Conservation (phyloP, 371 early-diverging fungal species). For the Mucor racemosus region DNA sequence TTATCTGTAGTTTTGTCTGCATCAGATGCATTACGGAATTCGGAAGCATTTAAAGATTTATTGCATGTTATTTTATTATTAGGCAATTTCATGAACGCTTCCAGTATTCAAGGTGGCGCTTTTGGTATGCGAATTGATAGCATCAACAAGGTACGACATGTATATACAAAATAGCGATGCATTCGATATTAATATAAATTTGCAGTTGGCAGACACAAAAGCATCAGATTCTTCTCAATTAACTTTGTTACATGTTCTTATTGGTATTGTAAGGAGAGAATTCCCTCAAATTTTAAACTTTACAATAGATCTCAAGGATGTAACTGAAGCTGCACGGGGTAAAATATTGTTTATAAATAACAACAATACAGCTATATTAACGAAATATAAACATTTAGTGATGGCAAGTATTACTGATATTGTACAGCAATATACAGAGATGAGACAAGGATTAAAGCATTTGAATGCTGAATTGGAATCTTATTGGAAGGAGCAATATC, state of each 20-base stretch:
- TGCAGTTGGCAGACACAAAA: constrained; percentile 58
- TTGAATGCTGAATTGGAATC: constrained; percentile 23
- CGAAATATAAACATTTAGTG: constrained; percentile 13
- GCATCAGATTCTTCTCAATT: constrained; percentile 43
- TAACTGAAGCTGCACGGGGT: constrained; percentile 47
- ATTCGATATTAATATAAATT: background rate
- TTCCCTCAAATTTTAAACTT: constrained; percentile 52
- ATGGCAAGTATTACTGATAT: constrained; percentile 38
- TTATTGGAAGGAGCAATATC: constrained; percentile 19
- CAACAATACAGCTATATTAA: background rate
- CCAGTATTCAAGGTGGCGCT: constrained; percentile 62
- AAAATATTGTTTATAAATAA: constrained; percentile 7
- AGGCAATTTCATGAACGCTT: constrained; percentile 68
- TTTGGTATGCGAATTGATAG: constrained; percentile 60
- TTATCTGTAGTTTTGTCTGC: constrained; percentile 49
- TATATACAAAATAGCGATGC: background rate
- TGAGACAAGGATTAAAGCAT: constrained; percentile 37
- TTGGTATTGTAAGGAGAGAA: constrained; percentile 49
- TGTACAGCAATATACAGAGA: constrained; percentile 35
- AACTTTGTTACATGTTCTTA: constrained; percentile 55
- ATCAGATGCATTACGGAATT: constrained; percentile 48
- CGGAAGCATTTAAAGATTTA: constrained; percentile 43
- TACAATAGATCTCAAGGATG: constrained; percentile 46
- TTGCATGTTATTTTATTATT: constrained; percentile 56
- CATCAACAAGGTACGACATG: constrained; percentile 50